A percentile compares a stretch with the other conserved stretches of the same genome.
These are phyloP conservation scores for Phytopythium litorale DNA, from an alignment of 352 stramenopile species.

Conservation along the genomic window DNA sequence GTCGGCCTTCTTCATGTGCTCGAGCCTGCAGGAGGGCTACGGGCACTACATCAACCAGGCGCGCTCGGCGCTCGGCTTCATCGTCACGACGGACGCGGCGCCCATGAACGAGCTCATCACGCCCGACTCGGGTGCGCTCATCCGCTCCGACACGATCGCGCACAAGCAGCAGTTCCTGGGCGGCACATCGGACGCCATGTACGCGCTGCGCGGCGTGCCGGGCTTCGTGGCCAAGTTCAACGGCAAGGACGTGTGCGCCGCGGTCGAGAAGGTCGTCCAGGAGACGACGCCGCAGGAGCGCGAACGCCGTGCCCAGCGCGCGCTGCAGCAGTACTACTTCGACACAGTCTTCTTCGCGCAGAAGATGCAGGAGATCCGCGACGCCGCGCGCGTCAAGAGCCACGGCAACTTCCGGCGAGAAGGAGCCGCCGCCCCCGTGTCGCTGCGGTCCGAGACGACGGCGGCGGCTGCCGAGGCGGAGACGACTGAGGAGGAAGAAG, in stretches of 20 bases:
- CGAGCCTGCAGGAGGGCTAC: slow-evolving; percentile 53
- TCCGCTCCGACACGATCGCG: slow-evolving; percentile 19
- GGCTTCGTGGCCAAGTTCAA: slow-evolving; percentile 42
- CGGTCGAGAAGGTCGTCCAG: slow-evolving; percentile 25
- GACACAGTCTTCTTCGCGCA: slow-evolving; percentile 61
- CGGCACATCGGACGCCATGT: slow-evolving; percentile 23
- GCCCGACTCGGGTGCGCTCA: slow-evolving; percentile 32
- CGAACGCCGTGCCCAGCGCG: background rate
- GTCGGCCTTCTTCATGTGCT: slow-evolving; percentile 40
- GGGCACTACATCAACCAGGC: slow-evolving; percentile 72
- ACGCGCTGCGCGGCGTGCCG: slow-evolving; percentile 20
- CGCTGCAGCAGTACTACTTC: slow-evolving; percentile 51
- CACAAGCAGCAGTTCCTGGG: slow-evolving; percentile 31
- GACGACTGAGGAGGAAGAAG: no score
- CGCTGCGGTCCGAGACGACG: background rate
- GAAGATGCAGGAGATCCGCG: slow-evolving; percentile 45
- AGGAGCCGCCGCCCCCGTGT: background rate
- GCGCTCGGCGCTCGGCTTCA: slow-evolving; percentile 34
- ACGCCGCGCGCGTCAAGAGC: slow-evolving; percentile 25
- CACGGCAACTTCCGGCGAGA: slow-evolving; percentile 17
- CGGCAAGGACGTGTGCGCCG: slow-evolving; percentile 32
- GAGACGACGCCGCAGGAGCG: slow-evolving; percentile 2
- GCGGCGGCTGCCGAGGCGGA: no score
- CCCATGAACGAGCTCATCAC: slow-evolving; percentile 68
- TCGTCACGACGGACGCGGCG: slow-evolving; percentile 46